Evolutionary conservation across 1,284 basidiomycete genomes (phyloP).

Genomic region (Blastosporella zonata): DNA sequence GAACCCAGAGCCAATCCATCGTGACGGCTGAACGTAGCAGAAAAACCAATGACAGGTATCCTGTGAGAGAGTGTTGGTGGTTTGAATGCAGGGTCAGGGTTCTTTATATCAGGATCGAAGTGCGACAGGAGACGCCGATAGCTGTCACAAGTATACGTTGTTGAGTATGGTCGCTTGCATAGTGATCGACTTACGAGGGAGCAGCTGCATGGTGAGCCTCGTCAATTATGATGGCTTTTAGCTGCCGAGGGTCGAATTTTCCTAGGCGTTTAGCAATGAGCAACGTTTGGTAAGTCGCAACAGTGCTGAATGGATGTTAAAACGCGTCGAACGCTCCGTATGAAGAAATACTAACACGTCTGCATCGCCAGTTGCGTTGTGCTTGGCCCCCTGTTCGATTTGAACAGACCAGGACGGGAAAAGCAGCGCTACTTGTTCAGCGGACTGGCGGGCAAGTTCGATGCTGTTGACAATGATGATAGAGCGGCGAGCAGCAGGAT

Average conservation of each 20-base stretch:
- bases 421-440: constrained; percentile 64
- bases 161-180: background rate
- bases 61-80: constrained; percentile 38
- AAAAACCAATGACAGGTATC: constrained; percentile 91
- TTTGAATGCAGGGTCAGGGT: constrained; percentile 43
- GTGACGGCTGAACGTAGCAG: constrained; percentile 91
- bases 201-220: constrained; percentile 97
- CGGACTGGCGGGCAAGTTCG: constrained; percentile 87
- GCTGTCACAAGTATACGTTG: constrained; percentile 39
- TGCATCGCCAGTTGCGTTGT: constrained; percentile 76
- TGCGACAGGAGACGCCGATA: constrained; percentile 77
- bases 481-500: constrained; percentile 51
- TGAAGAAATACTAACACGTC: constrained; percentile 60
- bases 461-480: constrained; percentile 85
- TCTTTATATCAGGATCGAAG: constrained; percentile 64
- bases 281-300: constrained; percentile 92
- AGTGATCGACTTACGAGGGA: constrained; percentile 59
- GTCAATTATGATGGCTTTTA: constrained; percentile 88
- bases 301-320: constrained; percentile 52
- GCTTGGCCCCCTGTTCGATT: constrained; percentile 84
- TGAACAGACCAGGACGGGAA: constrained; percentile 82
- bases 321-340: background rate
- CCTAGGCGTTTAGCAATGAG: constrained; percentile 61
- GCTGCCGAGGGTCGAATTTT: constrained; percentile 73
- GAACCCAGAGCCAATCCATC: constrained; percentile 88